Evolutionary conservation across 2,329 filamentous ascomycete genomes (phyloP).

Genomic region (Fusarium anthophilum): DNA sequence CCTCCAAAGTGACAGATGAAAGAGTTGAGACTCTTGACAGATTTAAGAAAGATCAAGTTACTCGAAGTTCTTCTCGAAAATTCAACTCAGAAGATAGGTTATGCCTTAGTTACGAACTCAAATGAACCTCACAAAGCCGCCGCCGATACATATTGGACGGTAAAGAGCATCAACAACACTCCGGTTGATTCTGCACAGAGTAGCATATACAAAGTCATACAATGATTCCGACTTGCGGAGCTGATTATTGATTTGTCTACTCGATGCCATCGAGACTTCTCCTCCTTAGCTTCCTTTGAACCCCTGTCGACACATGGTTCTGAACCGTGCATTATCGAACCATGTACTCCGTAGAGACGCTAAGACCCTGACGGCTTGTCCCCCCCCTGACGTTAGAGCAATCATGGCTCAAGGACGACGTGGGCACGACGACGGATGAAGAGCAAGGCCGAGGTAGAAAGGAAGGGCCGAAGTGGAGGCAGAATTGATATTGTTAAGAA

Average conservation of each 20-base stretch:
- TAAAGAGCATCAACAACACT: neutral
- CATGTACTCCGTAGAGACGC: constrained; percentile 3
- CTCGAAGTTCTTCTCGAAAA: neutral
- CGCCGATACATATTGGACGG: neutral
- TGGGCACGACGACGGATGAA: constrained; percentile 11
- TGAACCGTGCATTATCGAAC: constrained; percentile 26
- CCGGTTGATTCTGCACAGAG: neutral
- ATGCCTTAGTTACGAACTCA: neutral
- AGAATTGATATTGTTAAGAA: neutral
- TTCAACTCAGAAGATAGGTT: neutral
- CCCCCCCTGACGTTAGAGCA: constrained; percentile 33
- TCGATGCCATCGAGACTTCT: constrained; percentile 2
- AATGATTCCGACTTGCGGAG: constrained; percentile 15
- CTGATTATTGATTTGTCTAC: neutral
- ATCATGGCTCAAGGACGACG: constrained; percentile 13
- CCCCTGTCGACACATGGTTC: constrained; percentile 8
- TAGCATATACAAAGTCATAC: constrained; percentile 2
- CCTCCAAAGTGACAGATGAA: neutral
- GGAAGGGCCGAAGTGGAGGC: constrained; percentile 21
- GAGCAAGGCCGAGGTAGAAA: constrained; percentile 1
- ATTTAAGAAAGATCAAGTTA: neutral
- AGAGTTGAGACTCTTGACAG: neutral
- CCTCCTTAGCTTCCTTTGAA: constrained; percentile 6
- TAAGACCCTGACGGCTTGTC: neutral
- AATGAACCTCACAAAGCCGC: neutral